Percentiles rank a stretch among this genome's conserved stretches.
Evolutionary conservation across 148 eudicot genomes (phyloP).

Genomic region (Diospyros kaki): DNA sequence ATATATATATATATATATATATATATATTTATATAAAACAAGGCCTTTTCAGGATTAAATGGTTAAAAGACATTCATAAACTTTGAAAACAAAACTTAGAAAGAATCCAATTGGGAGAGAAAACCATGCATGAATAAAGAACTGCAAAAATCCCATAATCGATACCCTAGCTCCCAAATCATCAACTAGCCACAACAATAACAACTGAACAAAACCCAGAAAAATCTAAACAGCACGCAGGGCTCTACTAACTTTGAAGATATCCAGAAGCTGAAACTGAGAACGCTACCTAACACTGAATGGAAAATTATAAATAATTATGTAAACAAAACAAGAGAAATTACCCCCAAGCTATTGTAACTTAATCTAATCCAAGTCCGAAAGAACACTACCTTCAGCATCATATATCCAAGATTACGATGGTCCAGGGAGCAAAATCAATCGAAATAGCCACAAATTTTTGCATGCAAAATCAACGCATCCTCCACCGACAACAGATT

Average conservation of each 20-base stretch:
- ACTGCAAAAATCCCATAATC: neutral
- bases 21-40: neutral
- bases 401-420: neutral
- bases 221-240: neutral
- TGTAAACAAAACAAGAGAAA: too few species aligned
- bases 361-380: neutral
- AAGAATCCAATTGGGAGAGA: neutral
- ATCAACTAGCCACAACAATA: neutral
- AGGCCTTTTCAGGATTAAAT: neutral
- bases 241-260: neutral
- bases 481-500: slow-evolving; percentile 10
- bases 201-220: neutral
- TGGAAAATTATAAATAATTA: neutral
- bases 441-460: neutral
- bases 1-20: too few species aligned
- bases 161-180: neutral
- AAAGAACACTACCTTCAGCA: slow-evolving; percentile 3
- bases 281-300: neutral
- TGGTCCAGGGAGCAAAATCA: neutral
- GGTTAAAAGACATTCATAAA: neutral
- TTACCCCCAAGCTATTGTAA: neutral
- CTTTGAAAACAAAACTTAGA: neutral
- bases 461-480: slow-evolving; percentile 12
- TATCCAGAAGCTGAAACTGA: neutral
- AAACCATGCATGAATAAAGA: neutral